Base-by-base conservation (phyloP, 306 rosid genomes). In the Trichosanthes truncata region DNA sequence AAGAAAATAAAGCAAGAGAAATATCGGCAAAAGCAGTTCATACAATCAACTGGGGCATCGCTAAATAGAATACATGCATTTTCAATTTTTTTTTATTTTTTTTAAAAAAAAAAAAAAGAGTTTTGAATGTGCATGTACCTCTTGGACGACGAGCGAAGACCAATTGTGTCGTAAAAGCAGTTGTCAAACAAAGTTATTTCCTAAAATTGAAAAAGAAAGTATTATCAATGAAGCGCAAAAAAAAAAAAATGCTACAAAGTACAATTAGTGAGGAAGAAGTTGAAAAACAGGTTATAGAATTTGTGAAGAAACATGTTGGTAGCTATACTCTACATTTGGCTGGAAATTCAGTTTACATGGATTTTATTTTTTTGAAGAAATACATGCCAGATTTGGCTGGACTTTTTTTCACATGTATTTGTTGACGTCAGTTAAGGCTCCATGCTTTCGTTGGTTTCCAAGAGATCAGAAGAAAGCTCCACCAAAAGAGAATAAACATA, bases 341-440 rank as follows among this genome's bases (percentile, higher is more conserved):
- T 45, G 98, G 98, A 84, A 95, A 95, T 80, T 92, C 98, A 3
- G 60, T 95, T 61, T 92, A 95, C 71, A 89, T 89, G 80, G 98
- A 95, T 88, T 89, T 87, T 81, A 86, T 76, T 77, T 95, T 87
- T 87, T 79, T 95, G 40, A 95, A 92, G 98, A 95, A 95, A 89
- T 91, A 92, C 85, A 92, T 95, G 98, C 97, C 97, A 52, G 95
- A 91, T 61, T 88, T 95, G 87, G 97, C 97, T 41, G 84, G 85
- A 76, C 92, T n/a, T 92, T 83, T 95, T 95, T 89, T 82, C 98
- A 74, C 98, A 95, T 60, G 98, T 95, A 67, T 78, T 95, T 67
- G 98, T 95, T 46, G 98, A 95, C 80, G 98, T 95, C 82, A 95
- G 98, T 95, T 83, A 91, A 85, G 80, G 93, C 93, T 76, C 88